Base-by-base conservation (phyloP, 345 rosid species). In the Rhodomyrtus tomentosa region DNA sequence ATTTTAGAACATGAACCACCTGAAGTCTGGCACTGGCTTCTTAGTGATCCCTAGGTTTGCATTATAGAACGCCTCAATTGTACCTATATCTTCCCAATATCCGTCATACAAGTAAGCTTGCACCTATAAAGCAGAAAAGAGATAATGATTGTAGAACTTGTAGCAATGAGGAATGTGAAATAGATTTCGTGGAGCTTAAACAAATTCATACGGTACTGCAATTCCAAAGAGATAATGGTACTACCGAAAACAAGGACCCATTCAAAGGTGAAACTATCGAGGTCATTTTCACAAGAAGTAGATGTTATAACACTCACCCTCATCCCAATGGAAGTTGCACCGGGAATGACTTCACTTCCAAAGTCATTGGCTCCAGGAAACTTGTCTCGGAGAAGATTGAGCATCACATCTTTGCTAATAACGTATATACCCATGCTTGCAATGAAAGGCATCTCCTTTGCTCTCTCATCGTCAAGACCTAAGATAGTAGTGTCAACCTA, bases 391-490 rank as follows among this genome's bases (percentile, higher is more conserved):
- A 96, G 96, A 82, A 96, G 95, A 86, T 95, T 91, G 59, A 96
- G 82, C 99, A 96, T 96, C 73, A 92, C 99, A 88, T 94, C 86
- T 89, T 96, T 96, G 88, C 98, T 95, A 79, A 95, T 94, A 51
- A 96, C 98, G 88, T 96, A 96, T 83, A 96, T 96, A 22, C 99
- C 99, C 99, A 96, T 96, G 82, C 99, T 96, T 86, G 99, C 99
- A 91, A 96, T 95, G 86, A 55, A 96, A 86, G 99, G 99, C 98
- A 96, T 88, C 87, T 93, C 96, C 89, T 94, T 94, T 4, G 99
- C 99, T 87, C 98, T 90, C 84, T 92, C 92, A 42, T 96, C 97
- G 81, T 95, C 98, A 85, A 96, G 98, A 81, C 99, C 99, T 83
- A 95, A 92, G 85, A 96, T 93, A 73, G 99, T 95, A 2, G 99